Conservation (phyloP, 2,329 filamentous ascomycete genomes). For the Colletotrichum endophyticum region DNA sequence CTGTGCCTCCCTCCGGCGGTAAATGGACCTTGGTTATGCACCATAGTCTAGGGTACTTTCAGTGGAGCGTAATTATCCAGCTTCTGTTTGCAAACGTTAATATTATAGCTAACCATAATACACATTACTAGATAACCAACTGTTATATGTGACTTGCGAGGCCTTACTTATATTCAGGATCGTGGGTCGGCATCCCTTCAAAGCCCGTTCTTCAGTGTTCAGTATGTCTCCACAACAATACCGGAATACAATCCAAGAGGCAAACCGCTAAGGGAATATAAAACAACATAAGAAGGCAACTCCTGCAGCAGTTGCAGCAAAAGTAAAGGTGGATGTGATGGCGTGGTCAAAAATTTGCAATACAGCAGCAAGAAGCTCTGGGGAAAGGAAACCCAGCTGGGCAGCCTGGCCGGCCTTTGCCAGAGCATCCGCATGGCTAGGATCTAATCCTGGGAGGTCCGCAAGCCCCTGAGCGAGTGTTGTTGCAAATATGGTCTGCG, state of each 20-base stretch:
- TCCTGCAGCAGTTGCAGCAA: constrained; percentile 6
- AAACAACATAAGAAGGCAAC: constrained; percentile 2
- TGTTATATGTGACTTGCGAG: no score
- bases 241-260: background rate
- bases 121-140: no score
- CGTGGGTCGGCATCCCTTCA: background rate
- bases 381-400: background rate
- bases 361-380: background rate
- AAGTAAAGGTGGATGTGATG: background rate
- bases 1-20: no score
- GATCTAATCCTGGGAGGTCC: background rate
- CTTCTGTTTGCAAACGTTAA: no score
- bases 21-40: no score
- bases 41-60: no score
- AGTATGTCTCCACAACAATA: no score
- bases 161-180: no score
- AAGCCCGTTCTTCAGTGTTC: no score
- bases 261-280: background rate
- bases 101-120: no score
- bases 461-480: background rate
- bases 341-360: background rate
- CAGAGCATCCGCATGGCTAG: background rate
- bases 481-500: background rate
- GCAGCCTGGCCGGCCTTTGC: background rate
- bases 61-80: no score